Evolutionary conservation across 257 asterid species (phyloP), one percentile per base, ranked within the genome.

Genomic region (Henckelia pumila): DNA sequence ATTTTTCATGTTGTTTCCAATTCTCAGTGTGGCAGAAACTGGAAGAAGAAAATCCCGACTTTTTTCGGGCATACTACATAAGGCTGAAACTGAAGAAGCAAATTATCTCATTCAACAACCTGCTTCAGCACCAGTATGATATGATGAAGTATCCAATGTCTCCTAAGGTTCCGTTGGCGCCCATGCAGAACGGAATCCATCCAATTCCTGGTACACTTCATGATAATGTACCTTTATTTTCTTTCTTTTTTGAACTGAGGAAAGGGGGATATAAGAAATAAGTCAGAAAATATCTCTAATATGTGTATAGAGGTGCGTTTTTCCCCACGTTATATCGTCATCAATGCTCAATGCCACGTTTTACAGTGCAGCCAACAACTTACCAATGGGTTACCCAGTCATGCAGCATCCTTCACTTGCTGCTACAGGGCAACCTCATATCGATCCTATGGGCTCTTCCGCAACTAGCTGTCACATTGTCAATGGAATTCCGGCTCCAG

Each of bases 311-410:
- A 53, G 23, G 23, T 52, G 72, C 65, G 33, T 22, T 64, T 21
- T 25, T 65, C 11, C 22, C 53, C 25, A 56, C 16, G 32, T 17
- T 33, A 30, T 30, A 5, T 32, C 22, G 7, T 59, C 61, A 9
- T 50, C 76, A 28, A 69, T 81, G 63, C 74, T 78, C 65, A 79
- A 61, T 71, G 70, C 64, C 68, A 33, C 72, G 73, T 73, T 79
- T 77, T 68, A 77, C 86, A 78, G 83, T 83, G 88, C 96, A 89
- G 91, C 77, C 83, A 83, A 81, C 81, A 86, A 80, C 75, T 79
- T 89, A 69, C 96, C 96, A 22, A 78, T 82, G 84, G 96, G 96
- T 59, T 88, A 86, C 73, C 94, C 96, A 25, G 73, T 89, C 69
- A 71, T 83, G 29, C 96, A 79, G 33, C 96, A 78, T 55, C 88